A percentile compares a stretch with the other conserved stretches of the same genome.
phyloP scores from a whole-genome alignment of 2,329 filamentous ascomycete species.

The Cordyceps tenuipes region DNA sequence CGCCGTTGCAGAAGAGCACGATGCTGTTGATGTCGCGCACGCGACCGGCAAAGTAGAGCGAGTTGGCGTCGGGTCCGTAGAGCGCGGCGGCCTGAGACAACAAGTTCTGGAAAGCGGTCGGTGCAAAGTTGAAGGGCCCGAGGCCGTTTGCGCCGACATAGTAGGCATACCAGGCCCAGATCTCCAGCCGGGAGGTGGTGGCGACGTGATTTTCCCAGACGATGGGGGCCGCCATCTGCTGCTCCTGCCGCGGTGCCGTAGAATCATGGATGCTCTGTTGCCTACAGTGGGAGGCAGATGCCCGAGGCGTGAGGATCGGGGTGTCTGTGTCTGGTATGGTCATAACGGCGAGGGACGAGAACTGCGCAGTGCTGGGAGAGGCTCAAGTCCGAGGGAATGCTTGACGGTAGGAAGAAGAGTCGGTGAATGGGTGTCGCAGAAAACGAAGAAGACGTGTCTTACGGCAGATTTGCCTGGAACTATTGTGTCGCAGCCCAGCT shows the following conservation, averaged over 20 bases:
- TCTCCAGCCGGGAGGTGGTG: constrained; percentile 2
- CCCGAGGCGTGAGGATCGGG: not conserved
- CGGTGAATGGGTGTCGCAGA: not conserved
- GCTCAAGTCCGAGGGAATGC: not conserved
- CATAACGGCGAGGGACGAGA: not conserved
- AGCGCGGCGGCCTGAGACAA: too few relatives aligned
- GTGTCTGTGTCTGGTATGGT: not conserved
- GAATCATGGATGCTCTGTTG: not conserved
- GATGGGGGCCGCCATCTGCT: not conserved
- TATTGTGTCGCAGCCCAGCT: not conserved
- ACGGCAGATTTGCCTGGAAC: not conserved
- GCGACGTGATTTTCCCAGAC: not conserved
- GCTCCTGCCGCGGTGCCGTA: too few relatives aligned
- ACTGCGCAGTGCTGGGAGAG: not conserved
- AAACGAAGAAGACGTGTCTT: not conserved
- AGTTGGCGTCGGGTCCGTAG: constrained; percentile 34
- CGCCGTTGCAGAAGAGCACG: constrained; percentile 55
- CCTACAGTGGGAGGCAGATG: not conserved
- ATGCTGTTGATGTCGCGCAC: constrained; percentile 52
- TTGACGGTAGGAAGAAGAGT: not conserved
- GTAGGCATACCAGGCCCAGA: constrained; percentile 30
- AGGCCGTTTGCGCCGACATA: constrained; percentile 54
- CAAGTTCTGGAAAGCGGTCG: too few relatives aligned
- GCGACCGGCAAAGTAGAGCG: constrained; percentile 12
- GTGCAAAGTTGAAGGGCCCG: too few relatives aligned